These are phyloP conservation scores for Sisymbrium altissimum DNA, from an alignment of 345 rosid genomes.

Conservation along the genomic window DNA sequence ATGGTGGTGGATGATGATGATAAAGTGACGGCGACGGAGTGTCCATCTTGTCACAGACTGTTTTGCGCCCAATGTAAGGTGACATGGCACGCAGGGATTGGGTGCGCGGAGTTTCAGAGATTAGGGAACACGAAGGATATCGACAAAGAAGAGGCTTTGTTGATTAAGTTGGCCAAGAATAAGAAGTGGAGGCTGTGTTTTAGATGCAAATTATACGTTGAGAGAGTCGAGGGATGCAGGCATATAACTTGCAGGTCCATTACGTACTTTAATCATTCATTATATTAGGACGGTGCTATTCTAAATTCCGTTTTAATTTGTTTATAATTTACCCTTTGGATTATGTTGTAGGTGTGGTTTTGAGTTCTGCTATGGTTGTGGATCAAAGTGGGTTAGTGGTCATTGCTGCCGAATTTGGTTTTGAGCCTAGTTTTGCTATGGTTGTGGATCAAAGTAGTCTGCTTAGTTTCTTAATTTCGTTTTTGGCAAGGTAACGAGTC, in stretches of 20 bases:
- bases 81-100: not conserved
- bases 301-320: not conserved
- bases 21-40: not conserved
- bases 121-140: no score
- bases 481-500: no score
- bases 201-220: not conserved
- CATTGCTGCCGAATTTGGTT: not conserved
- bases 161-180: not conserved
- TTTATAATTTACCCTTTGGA: not conserved
- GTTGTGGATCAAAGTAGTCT: no score
- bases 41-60: not conserved
- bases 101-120: not conserved
- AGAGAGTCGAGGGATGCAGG: not conserved
- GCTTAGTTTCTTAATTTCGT: no score
- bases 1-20: not conserved
- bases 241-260: not conserved
- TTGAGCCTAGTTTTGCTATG: no score
- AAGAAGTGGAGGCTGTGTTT: not conserved
- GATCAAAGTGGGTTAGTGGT: not conserved
- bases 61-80: not conserved
- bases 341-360: not conserved
- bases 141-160: not conserved
- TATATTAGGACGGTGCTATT: not conserved
- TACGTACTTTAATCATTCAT: not conserved
- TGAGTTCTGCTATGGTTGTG: not conserved